These are phyloP conservation scores for Kluyveromyces nonfermentans DNA, from an alignment of 805 yeast genomes.

Conservation along the genomic window DNA sequence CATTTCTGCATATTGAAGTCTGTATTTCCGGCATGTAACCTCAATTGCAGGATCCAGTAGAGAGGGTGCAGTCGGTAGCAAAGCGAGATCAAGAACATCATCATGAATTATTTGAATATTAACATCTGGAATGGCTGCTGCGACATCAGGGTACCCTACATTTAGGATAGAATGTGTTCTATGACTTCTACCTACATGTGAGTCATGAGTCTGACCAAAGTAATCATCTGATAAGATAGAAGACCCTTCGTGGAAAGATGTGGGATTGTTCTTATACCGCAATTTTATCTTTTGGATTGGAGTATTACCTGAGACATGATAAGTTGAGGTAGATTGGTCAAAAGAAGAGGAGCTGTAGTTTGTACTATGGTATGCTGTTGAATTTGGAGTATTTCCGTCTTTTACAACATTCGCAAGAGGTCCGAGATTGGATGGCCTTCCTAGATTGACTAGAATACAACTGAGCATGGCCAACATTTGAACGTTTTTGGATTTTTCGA, in stretches of 20 bases:
- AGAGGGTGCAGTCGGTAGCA: conserved; percentile 11
- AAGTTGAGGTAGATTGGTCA: neutral
- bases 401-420: neutral
- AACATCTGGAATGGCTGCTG: conserved; percentile 14
- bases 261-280: neutral
- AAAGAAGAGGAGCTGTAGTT: neutral
- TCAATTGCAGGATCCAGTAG: conserved; percentile 20
- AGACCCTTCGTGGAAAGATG: conserved; percentile 5
- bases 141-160: neutral
- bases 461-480: conserved; percentile 90
- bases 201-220: conserved; percentile 9
- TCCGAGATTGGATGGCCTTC: neutral
- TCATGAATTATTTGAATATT: conserved; percentile 21
- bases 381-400: neutral
- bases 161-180: neutral
- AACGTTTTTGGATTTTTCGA: conserved; percentile 53
- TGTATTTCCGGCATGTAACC: conserved; percentile 30
- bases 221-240: conserved; percentile 24
- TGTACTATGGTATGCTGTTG: conserved; percentile 4
- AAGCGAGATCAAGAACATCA: conserved; percentile 17
- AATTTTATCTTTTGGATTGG: conserved; percentile 1
- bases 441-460: conserved; percentile 40
- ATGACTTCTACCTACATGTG: neutral
- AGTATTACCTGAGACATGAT: neutral
- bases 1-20: conserved; percentile 70